Conservation (phyloP, 2,329 filamentous ascomycete genomes). For the Exophiala xenobiotica region DNA sequence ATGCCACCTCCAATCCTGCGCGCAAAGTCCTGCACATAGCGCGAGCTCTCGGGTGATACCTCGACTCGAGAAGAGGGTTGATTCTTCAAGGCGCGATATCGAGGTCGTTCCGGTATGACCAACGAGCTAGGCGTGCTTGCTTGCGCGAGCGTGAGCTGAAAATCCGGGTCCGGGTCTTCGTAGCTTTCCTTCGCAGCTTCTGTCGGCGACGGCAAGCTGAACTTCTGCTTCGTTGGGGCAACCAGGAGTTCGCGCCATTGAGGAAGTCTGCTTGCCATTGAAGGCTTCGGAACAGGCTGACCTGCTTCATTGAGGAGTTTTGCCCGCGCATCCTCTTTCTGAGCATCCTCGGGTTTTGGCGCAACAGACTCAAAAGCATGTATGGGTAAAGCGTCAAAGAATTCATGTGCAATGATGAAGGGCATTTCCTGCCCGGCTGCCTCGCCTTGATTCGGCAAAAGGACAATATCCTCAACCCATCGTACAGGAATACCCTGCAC, state of each 20-base stretch:
- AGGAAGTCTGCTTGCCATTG: constrained; percentile 44
- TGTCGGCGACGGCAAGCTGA: constrained; percentile 53
- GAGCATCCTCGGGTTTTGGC: constrained; percentile 45
- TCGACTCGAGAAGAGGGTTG: constrained; percentile 74
- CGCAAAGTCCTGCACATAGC: constrained; percentile 80
- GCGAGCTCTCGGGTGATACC: constrained; percentile 80
- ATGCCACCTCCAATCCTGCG: constrained; percentile 70
- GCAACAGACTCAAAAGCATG: constrained; percentile 84
- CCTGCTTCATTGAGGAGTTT: constrained; percentile 48
- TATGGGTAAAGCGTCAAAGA: constrained; percentile 96
- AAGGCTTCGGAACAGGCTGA: constrained; percentile 41
- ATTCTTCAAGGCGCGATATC: constrained; percentile 73
- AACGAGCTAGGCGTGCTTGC: constrained; percentile 76
- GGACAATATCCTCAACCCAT: constrained; percentile 86
- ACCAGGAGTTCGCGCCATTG: constrained; percentile 86
- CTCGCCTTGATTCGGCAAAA: constrained; percentile 70
- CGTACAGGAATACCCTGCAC: constrained; percentile 66
- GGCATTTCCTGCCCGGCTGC: constrained; percentile 64
- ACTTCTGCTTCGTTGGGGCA: constrained; percentile 61
- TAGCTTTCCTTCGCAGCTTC: constrained; percentile 31
- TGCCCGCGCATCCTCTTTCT: constrained; percentile 38
- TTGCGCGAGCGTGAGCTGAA: constrained; percentile 78
- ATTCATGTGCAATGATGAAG: constrained; percentile 95
- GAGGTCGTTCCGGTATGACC: constrained; percentile 75
- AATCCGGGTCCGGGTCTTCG: constrained; percentile 67